Conservation (phyloP, 2,329 filamentous ascomycete genomes). For the Fusarium sp. region DNA sequence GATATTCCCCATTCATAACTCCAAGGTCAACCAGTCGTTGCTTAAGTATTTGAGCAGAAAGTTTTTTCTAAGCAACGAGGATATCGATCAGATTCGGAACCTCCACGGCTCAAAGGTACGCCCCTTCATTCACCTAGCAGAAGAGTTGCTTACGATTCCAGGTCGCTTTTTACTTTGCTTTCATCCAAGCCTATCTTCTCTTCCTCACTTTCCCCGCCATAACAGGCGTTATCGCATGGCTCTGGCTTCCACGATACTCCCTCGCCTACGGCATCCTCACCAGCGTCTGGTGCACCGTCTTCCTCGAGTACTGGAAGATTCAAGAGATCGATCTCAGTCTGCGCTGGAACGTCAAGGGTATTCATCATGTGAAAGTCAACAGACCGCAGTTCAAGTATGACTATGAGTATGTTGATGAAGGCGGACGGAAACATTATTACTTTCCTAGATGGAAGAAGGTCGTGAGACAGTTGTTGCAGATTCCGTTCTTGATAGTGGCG, state of each 20-base stretch:
- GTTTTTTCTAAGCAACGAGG: slow-evolving; percentile 59
- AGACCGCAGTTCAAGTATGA: slow-evolving; percentile 73
- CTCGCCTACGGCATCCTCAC: slow-evolving; percentile 73
- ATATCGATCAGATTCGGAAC: slow-evolving; percentile 69
- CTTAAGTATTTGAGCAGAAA: slow-evolving; percentile 66
- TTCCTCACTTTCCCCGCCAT: slow-evolving; percentile 76
- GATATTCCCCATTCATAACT: slow-evolving; percentile 72
- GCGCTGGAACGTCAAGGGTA: slow-evolving; percentile 77
- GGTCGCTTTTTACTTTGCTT: slow-evolving; percentile 86
- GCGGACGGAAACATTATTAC: slow-evolving; percentile 68
- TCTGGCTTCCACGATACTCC: slow-evolving; percentile 75
- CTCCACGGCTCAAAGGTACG: slow-evolving; percentile 67
- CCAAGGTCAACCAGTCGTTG: slow-evolving; percentile 63
- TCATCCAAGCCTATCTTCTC: slow-evolving; percentile 78
- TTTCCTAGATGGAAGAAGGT: slow-evolving; percentile 74
- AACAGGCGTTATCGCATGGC: slow-evolving; percentile 75
- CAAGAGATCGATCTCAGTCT: slow-evolving; percentile 76
- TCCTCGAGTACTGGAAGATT: slow-evolving; percentile 84
- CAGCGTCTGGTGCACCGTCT: slow-evolving; percentile 76
- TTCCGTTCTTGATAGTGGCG: slow-evolving; percentile 73
- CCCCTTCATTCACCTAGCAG: rapidly evolving
- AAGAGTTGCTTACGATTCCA: slow-evolving; percentile 27
- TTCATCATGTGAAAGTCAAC: slow-evolving; percentile 72
- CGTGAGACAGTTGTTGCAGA: slow-evolving; percentile 71
- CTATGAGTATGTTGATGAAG: slow-evolving; percentile 68